A percentile compares a stretch with the other conserved stretches of the same genome.
phyloP scores from a whole-genome alignment of 2,329 filamentous ascomycete genomes.

The Nigrograna mackinnonii region DNA sequence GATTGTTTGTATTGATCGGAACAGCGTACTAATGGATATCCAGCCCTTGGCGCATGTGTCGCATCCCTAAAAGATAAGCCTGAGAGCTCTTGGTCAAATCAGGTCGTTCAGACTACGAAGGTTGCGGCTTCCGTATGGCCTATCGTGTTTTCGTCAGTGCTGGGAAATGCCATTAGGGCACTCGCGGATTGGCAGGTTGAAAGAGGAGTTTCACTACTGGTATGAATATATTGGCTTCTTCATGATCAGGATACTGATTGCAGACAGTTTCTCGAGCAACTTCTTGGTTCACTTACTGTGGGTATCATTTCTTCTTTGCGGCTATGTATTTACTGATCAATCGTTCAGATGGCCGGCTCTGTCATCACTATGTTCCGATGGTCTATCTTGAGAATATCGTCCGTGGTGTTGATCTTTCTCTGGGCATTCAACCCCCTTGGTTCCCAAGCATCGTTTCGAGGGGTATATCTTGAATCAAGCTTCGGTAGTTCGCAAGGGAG shows the following conservation, averaged over 20 bases:
- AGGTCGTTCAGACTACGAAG: constrained; percentile 7
- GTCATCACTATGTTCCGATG: constrained; percentile 9
- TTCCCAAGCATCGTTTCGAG: constrained; percentile 12
- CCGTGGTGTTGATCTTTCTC: constrained; percentile 3
- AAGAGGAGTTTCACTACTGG: constrained; percentile 7
- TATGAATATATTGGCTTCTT: too few relatives aligned
- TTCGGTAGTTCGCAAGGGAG: not conserved
- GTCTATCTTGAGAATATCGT: constrained; percentile 8
- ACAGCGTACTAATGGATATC: not conserved
- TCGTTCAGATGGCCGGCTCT: constrained; percentile 8
- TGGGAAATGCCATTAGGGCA: constrained; percentile 9
- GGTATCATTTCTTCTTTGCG: not conserved
- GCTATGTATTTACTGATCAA: not conserved
- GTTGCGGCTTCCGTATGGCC: constrained; percentile 12
- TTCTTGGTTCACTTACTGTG: constrained; percentile 8
- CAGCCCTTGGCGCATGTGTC: not conserved
- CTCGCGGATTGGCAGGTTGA: constrained; percentile 12
- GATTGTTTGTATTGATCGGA: not conserved
- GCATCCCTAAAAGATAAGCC: constrained; percentile 1
- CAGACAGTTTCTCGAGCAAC: constrained; percentile 8
- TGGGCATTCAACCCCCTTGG: constrained; percentile 14
- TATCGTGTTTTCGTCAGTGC: constrained; percentile 10
- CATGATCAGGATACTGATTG: not conserved
- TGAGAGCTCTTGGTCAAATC: constrained; percentile 3
- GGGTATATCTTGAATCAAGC: not conserved